phyloP scores from a whole-genome alignment of 371 early-diverging fungal species.

The Rhizopus sp. region DNA sequence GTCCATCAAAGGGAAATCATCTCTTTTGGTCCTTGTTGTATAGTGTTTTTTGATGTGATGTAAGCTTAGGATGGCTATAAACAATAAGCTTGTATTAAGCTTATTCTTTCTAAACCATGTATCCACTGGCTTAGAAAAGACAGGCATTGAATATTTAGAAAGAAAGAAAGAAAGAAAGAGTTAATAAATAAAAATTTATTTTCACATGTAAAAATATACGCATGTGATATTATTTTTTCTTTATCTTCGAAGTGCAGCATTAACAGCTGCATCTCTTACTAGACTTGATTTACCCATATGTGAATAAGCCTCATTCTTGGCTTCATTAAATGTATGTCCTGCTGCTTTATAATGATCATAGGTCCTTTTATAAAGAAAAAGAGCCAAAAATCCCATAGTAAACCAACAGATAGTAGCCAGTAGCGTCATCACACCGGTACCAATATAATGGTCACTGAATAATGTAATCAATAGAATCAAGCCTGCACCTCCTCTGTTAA shows the following conservation, averaged over 20 bases:
- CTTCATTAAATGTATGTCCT: conserved; percentile 84
- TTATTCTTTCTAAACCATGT: conserved; percentile 17
- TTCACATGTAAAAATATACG: conserved; percentile 5
- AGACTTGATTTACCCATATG: conserved; percentile 53
- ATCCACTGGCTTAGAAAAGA: conserved; percentile 21
- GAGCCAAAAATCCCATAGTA: conserved; percentile 51
- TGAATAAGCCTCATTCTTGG: conserved; percentile 74
- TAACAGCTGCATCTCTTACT: conserved; percentile 53
- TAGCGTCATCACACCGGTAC: conserved; percentile 70
- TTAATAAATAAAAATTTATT: conserved; percentile 3
- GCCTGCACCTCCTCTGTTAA: conserved; percentile 76
- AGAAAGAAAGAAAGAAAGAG: conserved; percentile 2
- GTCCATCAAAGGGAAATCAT: neutral
- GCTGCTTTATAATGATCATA: conserved; percentile 74
- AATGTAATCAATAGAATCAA: conserved; percentile 76
- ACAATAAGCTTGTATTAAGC: conserved; percentile 15
- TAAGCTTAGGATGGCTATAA: conserved; percentile 6
- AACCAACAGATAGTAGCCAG: conserved; percentile 76
- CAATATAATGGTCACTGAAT: conserved; percentile 67
- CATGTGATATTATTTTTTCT: conserved; percentile 8
- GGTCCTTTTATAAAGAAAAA: conserved; percentile 68
- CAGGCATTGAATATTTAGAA: conserved; percentile 10
- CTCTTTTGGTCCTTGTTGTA: neutral
- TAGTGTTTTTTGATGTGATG: conserved; percentile 9
- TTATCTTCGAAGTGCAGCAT: conserved; percentile 42